Conservation (phyloP, 2,329 filamentous ascomycete species). For the Diplodia mutila region DNA sequence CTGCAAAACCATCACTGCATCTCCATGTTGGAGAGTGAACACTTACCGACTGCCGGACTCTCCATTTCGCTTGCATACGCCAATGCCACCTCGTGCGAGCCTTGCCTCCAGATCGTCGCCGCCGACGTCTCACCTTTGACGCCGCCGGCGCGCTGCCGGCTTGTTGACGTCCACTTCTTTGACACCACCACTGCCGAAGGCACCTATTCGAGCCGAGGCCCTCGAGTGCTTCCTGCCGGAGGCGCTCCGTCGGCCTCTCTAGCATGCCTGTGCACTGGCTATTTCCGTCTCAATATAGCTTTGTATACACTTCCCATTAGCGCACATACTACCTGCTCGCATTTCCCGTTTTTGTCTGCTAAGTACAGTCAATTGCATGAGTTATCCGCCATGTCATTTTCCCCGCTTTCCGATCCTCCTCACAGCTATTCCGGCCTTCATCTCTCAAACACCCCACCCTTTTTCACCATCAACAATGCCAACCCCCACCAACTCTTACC, state of each 20-base stretch:
- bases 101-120: conserved; percentile 8
- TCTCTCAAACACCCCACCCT: no score
- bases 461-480: no score
- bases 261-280: background rate
- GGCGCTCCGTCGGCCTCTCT: background rate
- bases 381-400: no score
- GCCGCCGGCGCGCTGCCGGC: background rate
- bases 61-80: background rate
- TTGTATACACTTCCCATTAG: no score
- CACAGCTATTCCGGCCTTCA: no score
- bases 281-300: background rate
- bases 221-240: background rate
- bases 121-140: background rate
- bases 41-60: no score
- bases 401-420: no score
- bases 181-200: background rate
- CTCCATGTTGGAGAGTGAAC: background rate
- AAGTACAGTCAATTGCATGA: background rate
- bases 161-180: background rate
- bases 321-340: no score
- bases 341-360: no score
- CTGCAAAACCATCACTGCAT: background rate
- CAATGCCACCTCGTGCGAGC: background rate
- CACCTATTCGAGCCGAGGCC: background rate
- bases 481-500: no score